Percentiles rank a stretch among this genome's conserved stretches.
phyloP scores from a whole-genome alignment of 2,329 filamentous ascomycete genomes.

The Aspergillus fumigatus region DNA sequence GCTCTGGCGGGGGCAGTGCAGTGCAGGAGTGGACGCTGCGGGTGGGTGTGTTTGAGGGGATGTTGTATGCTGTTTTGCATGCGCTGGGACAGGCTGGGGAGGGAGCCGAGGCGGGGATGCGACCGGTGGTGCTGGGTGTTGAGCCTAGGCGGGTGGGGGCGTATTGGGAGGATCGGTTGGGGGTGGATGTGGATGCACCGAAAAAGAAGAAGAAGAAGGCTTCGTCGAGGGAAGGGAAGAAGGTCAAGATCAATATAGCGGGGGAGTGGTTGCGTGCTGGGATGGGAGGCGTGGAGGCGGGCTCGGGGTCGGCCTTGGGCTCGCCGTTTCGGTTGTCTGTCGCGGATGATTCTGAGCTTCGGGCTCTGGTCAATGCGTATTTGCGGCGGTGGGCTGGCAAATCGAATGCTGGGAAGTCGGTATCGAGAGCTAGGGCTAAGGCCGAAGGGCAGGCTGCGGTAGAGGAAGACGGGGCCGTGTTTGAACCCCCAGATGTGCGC shows the following conservation, averaged over 20 bases:
- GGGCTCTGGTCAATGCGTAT: slow-evolving; percentile 24
- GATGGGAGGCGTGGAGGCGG: too few species aligned
- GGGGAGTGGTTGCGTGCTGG: slow-evolving; percentile 45
- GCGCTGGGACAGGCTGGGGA: slow-evolving; percentile 40
- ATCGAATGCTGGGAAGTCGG: too few species aligned
- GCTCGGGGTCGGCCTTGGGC: not conserved
- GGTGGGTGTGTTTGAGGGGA: slow-evolving; percentile 77
- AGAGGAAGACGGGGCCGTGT: slow-evolving; percentile 8
- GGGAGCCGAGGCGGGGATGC: not conserved
- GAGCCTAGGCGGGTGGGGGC: slow-evolving; percentile 15
- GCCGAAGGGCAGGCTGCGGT: not conserved
- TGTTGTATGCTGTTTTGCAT: slow-evolving; percentile 67
- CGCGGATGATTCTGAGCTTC: slow-evolving; percentile 13
- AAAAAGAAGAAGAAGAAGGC: not conserved
- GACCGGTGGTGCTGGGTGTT: slow-evolving; percentile 9
- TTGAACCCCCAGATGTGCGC: slow-evolving; percentile 14
- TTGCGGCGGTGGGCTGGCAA: slow-evolving; percentile 25
- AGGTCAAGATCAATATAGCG: slow-evolving; percentile 60
- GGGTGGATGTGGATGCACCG: slow-evolving; percentile 14
- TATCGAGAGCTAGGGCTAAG: not conserved
- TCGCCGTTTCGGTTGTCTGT: slow-evolving; percentile 13
- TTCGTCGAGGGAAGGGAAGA: slow-evolving; percentile 34
- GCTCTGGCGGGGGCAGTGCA: slow-evolving; percentile 58
- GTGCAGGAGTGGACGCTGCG: slow-evolving; percentile 79
- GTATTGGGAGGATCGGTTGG: slow-evolving; percentile 47